Evolutionary conservation across 768 basidiomycete genomes (phyloP).

Genomic region (Pisolithus albus): DNA sequence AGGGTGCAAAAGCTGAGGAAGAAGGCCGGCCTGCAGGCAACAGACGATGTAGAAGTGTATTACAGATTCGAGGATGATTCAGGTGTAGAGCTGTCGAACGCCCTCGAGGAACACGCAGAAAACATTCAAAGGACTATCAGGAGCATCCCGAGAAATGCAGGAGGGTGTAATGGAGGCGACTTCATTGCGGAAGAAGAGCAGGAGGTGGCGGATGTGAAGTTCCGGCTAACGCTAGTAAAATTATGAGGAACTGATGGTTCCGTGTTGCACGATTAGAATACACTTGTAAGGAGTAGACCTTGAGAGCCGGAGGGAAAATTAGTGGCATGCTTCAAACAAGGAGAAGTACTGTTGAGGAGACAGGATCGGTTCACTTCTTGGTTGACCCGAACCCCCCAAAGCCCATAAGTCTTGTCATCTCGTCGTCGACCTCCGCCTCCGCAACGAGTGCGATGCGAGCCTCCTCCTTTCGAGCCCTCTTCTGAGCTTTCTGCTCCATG

Average conservation of each 20-base stretch:
- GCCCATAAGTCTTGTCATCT: conserved; percentile 83
- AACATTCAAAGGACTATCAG: conserved; percentile 71
- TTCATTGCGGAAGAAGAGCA: conserved; percentile 81
- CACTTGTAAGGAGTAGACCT: not conserved
- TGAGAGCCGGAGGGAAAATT: conserved; percentile 1
- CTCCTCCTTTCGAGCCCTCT: conserved; percentile 72
- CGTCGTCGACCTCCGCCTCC: conserved; percentile 46
- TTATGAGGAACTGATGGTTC: conserved; percentile 10
- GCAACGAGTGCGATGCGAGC: conserved; percentile 59
- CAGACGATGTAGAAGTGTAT: conserved; percentile 87
- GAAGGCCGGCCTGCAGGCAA: conserved; percentile 90
- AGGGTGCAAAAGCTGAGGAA: conserved; percentile 94
- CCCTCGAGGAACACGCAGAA: conserved; percentile 60
- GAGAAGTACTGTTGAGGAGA: conserved; percentile 2
- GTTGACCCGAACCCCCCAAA: conserved; percentile 84
- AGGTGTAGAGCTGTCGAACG: conserved; percentile 56
- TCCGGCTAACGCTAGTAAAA: conserved; percentile 59
- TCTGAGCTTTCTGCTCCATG: conserved; percentile 69
- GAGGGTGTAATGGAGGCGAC: conserved; percentile 41
- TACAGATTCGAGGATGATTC: conserved; percentile 70
- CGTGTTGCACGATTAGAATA: conserved; percentile 10
- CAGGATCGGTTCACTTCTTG: conserved; percentile 52
- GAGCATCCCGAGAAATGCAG: conserved; percentile 56
- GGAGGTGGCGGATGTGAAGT: conserved; percentile 75
- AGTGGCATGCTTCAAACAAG: not conserved